Evolutionary conservation across 1,139 yeast genomes (phyloP), one percentile per base, ranked within the genome.

Genomic region (Saccharomyces pastorianus): DNA sequence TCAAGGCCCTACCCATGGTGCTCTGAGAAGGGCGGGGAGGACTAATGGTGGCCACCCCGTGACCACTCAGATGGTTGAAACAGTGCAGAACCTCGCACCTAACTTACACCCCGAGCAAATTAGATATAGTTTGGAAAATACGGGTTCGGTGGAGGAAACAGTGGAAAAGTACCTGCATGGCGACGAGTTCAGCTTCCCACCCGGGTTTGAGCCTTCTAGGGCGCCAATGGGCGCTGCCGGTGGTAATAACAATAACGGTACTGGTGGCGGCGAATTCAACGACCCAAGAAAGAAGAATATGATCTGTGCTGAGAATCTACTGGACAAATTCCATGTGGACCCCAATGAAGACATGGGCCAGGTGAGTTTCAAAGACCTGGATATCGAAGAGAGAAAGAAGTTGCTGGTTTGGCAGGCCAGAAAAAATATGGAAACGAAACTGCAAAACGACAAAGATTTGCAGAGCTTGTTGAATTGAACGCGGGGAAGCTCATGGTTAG

Each of bases 31-130:
- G 56, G 51, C 69, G 1, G 26, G 31, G 17, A 20, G 28, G 17
- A 3, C 47, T n/a, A 44, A 42, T 23, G 47, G 17, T 6, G 29
- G 47, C 9, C 29, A 27, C 14, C 28, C 74, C 2, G 84, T 85
- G 23, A 84, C 88, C 3, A 79, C 76, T n/a, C 81, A 79, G 56
- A 89, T 89, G 96, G 76, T 89, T 50, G 91, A 85, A 58, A 83
- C 86, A 0, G 96, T 89, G 1, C 88, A 83, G 61, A 80, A 89
- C 31, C 76, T 89, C 54, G 95, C 88, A 0, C 96, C 96, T 1
- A 76, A 76, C 34, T 73, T 87, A 50, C 74, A 87, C 0, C 76
- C 72, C 7, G 86, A 79, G 8, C 93, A 86, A 66, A 87, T 89
- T 55, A 73, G 80, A 56, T 71, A 75, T 57, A 88, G 83, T 62